These are phyloP conservation scores for Colletotrichum somersetense DNA, from an alignment of 2,329 filamentous ascomycete genomes.

Conservation along the genomic window DNA sequence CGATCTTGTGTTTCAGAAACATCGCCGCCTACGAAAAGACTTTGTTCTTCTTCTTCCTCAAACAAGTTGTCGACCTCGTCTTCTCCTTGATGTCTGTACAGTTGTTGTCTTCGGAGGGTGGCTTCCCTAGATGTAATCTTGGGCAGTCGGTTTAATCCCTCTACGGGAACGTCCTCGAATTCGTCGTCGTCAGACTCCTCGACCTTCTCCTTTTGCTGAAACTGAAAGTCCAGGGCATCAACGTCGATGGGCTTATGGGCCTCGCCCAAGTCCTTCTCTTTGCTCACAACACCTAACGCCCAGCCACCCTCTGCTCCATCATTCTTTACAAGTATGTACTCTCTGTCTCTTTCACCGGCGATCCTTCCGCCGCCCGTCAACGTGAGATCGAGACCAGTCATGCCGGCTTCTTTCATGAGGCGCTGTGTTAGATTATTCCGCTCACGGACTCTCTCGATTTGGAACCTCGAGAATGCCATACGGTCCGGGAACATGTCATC, in stretches of 20 bases:
- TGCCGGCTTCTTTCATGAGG: slow-evolving; percentile 93
- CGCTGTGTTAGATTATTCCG: slow-evolving; percentile 95
- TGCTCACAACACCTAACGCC: slow-evolving; percentile 93
- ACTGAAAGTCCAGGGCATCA: slow-evolving; percentile 73
- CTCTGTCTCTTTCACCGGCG: slow-evolving; percentile 87
- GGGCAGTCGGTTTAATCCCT: slow-evolving; percentile 87
- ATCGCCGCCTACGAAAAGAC: slow-evolving; percentile 65
- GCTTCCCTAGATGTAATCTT: slow-evolving; percentile 56
- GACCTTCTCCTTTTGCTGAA: slow-evolving; percentile 69
- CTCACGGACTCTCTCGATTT: slow-evolving; percentile 93
- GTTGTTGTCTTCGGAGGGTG: slow-evolving; percentile 23
- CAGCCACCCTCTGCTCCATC: slow-evolving; percentile 95
- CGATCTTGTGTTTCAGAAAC: slow-evolving; percentile 42
- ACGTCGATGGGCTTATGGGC: slow-evolving; percentile 93
- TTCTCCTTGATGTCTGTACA: slow-evolving; percentile 11
- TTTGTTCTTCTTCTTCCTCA: slow-evolving; percentile 60
- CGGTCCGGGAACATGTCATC: slow-evolving; percentile 97
- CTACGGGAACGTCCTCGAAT: slow-evolving; percentile 94
- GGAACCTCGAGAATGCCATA: slow-evolving; percentile 96
- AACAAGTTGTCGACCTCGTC: slow-evolving; percentile 45
- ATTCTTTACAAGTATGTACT: slow-evolving; percentile 97
- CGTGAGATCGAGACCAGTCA: slow-evolving; percentile 81
- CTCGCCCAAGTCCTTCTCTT: slow-evolving; percentile 82
- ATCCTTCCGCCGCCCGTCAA: slow-evolving; percentile 73
- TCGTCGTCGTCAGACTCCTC: slow-evolving; percentile 75